Evolutionary conservation across 2,329 filamentous ascomycete genomes (phyloP).

Genomic region (Myrmaecium sp.): DNA sequence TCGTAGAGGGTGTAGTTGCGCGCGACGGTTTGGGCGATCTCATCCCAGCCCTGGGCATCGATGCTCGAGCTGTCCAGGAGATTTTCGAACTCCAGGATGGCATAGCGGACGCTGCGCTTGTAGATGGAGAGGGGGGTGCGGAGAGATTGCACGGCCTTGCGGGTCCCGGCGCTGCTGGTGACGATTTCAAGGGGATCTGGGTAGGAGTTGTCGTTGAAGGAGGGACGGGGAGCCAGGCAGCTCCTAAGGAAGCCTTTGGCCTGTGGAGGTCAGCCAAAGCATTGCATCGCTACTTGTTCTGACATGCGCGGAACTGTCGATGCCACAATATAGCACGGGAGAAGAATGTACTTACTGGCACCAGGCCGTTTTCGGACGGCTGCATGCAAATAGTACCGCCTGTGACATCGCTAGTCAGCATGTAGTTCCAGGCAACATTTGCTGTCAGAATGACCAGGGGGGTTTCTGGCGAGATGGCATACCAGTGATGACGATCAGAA

Average conservation of each 20-base stretch:
- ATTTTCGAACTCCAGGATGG: slow-evolving; percentile 67
- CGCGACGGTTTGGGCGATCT: slow-evolving; percentile 63
- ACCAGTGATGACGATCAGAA: slow-evolving; percentile 82
- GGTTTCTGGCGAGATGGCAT: slow-evolving; percentile 17
- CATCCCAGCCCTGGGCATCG: slow-evolving; percentile 68
- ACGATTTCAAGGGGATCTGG: slow-evolving; percentile 39
- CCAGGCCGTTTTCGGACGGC: slow-evolving; percentile 59
- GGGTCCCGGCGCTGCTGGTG: slow-evolving; percentile 30
- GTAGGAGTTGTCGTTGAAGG: slow-evolving; percentile 64
- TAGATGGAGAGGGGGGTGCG: slow-evolving; percentile 69
- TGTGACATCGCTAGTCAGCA: slow-evolving; percentile 6
- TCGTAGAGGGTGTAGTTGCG: slow-evolving; percentile 82
- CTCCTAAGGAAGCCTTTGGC: slow-evolving; percentile 57
- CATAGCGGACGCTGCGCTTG: slow-evolving; percentile 65
- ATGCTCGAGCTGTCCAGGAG: slow-evolving; percentile 84
- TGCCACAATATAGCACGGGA: slow-evolving; percentile 14
- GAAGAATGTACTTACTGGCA: slow-evolving; percentile 39
- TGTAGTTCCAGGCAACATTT: slow-evolving; percentile 1
- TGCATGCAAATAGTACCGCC: slow-evolving; percentile 81
- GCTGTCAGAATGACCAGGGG: not conserved
- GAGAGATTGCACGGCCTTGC: slow-evolving; percentile 45
- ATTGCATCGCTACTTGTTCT: not conserved
- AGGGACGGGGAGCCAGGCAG: slow-evolving; percentile 65
- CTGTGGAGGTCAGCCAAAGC: slow-evolving; percentile 8
- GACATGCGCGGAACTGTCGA: not conserved